Conservation (phyloP, 768 basidiomycete species). For the Paxillus ammoniavirescens region DNA sequence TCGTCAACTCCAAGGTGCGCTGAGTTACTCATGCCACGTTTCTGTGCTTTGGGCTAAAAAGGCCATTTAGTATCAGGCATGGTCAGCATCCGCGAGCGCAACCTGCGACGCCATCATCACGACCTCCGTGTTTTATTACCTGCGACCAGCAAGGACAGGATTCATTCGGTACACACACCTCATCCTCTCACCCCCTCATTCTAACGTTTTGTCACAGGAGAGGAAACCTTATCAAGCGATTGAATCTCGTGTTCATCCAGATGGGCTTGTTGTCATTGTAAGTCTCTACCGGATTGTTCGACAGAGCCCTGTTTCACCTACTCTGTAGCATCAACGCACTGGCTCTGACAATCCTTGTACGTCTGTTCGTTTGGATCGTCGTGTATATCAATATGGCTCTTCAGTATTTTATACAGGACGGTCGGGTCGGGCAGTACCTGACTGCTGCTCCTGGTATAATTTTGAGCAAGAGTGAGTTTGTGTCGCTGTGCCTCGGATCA, state of each 20-base stretch:
- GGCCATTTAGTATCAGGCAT: slow-evolving; percentile 3
- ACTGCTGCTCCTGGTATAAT: slow-evolving; percentile 7
- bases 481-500: neutral
- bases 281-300: neutral
- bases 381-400: neutral
- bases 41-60: neutral
- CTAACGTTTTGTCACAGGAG: neutral
- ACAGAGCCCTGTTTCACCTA: neutral
- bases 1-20: no score
- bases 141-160: slow-evolving; percentile 11
- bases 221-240: slow-evolving; percentile 9
- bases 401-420: slow-evolving; percentile 17
- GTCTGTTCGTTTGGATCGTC: neutral
- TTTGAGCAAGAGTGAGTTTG: slow-evolving; percentile 18
- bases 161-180: slow-evolving; percentile 8
- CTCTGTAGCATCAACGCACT: slow-evolving; percentile 7
- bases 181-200: neutral
- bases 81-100: slow-evolving; percentile 13
- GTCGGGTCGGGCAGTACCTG: neutral
- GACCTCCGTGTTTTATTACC: slow-evolving; percentile 10
- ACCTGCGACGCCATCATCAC: slow-evolving; percentile 22
- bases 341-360: slow-evolving; percentile 11
- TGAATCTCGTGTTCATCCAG: slow-evolving; percentile 15
- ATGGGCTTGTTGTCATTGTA: slow-evolving; percentile 21
- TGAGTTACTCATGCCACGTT: neutral